Base-by-base conservation (phyloP, 805 yeast genomes). In the Lachancea kluyveri region DNA sequence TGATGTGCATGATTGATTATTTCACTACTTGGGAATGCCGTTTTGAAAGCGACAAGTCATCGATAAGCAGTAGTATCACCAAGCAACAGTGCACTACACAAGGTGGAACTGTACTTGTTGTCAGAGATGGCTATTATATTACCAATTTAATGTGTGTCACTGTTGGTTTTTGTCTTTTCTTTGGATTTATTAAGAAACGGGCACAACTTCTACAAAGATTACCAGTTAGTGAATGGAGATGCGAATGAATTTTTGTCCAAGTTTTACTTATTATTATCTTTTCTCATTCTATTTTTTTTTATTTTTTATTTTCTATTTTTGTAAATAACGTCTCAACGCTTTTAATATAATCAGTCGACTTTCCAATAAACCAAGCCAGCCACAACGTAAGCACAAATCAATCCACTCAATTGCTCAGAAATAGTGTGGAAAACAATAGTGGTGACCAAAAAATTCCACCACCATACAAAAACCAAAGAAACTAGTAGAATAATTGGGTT, bases 361-460 rank as follows among this genome's bases (percentile, higher is more conserved):
- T 31, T 28, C 36, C 35, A 31, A 19, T 45, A 45, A 13, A 45
- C 31, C 20, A 42, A 25, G 3, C 42, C 43, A 2, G 50, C 40
- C 13, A 46, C 76, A 16, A 67, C 24, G 50, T 70, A 72, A 11
- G 86, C 86, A 58, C 76, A 75, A 4, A 70, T 14, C 26, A 82
- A 57, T 1, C 95, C 96, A 15, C 75, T 71, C 2, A 81, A 36
- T 50, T 86, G 87, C 51, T 88, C 97, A 4, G 60, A 40, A 17
- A 82, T 54, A 0, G 92, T 76, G 58, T 92, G 98, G 70, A 87
- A 90, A 50, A 84, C 81, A 10, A 82, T 67, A 36, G 82, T 70
- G 1, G 98, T 90, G 68, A 84, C 74, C 19, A 88, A 59, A 24
- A 88, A 66, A 92, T 87, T 86, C 74, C 85, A 84, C 67, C 79